Evolutionary conservation across 2,329 filamentous ascomycete species (phyloP).

Genomic region (Saccharata proteae): DNA sequence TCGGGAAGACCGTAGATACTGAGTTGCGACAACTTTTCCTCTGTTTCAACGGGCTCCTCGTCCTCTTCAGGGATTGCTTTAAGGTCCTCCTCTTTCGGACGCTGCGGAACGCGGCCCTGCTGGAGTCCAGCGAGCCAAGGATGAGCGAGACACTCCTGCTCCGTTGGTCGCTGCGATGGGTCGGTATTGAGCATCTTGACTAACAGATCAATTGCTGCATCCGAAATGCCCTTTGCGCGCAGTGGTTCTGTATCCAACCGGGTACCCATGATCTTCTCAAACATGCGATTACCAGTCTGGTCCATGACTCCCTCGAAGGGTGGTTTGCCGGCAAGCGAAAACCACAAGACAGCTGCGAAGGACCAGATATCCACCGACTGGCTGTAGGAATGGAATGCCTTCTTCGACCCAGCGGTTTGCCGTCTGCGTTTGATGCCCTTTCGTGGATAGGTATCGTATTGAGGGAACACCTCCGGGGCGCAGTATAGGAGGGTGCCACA

Average conservation of each 20-base stretch:
- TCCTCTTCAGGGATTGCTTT: conserved; percentile 41
- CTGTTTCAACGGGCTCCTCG: conserved; percentile 38
- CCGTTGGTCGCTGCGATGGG: conserved; percentile 63
- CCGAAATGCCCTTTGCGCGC: conserved; percentile 45
- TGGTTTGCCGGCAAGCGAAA: conserved; percentile 63
- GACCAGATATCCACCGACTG: conserved; percentile 96
- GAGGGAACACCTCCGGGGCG: conserved; percentile 89
- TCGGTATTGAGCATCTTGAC: conserved; percentile 69
- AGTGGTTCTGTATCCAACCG: conserved; percentile 57
- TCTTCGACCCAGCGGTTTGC: conserved; percentile 22
- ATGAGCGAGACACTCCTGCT: conserved; percentile 57
- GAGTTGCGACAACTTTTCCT: conserved; percentile 31
- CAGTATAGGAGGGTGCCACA: conserved; percentile 94
- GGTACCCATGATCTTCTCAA: conserved; percentile 75
- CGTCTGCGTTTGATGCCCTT: conserved; percentile 53
- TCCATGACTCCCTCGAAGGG: conserved; percentile 72
- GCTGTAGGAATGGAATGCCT: conserved; percentile 56
- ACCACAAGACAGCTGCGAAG: conserved; percentile 83
- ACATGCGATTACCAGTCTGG: conserved; percentile 64
- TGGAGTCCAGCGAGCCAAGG: conserved; percentile 51
- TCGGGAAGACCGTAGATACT: conserved; percentile 34
- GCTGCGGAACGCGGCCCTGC: conserved; percentile 27
- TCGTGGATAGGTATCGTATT: conserved; percentile 53
- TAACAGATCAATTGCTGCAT: conserved; percentile 61
- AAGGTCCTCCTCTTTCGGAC: conserved; percentile 17